Evolutionary conservation across 768 basidiomycete genomes (phyloP), one percentile per base, ranked within the genome.

Genomic region (Stropharia rugosoannulata): DNA sequence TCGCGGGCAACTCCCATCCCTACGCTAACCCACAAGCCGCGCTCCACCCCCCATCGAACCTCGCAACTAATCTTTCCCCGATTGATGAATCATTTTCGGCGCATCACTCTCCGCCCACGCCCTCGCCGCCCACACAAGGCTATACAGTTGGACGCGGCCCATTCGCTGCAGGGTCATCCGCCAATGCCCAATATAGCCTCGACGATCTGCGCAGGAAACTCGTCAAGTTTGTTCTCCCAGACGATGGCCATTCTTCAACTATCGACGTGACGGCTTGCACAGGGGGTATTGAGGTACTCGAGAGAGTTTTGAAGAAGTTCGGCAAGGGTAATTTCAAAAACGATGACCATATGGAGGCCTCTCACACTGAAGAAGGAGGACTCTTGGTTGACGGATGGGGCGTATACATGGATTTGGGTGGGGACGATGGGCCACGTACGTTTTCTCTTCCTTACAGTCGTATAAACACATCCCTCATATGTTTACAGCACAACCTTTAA

Each of bases 331-430:
- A 73, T 32, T 60, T 73, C 8, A 77, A 76, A 57, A 74, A 71
- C 50, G 77, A 80, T 49, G 73, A 70, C 29, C 74, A 74, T 46
- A 63, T 75, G 48, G 83, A 82, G 57, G 77, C 81, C 38, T 79
- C 82, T n/a, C 84, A 85, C 55, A 85, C 80, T 0, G 86, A 86
- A 35, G 88, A 91, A 29, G 88, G 87, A 0, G 87, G 86, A 0
- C 75, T 96, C 12, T 83, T 81, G 51, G 86, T 97, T 1, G 93
- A 95, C 61, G 93, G 94, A 1, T 97, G 93, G 93, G 90, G 85
- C 27, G 87, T 93, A 0, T 96, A 83, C 68, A 73, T 90, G 19
- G 89, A 90, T 50, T 71, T 77, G 66, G 81, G 77, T 66, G 73
- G 76, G 57, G 74, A 84, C 19, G 80, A 80, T 55, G 80, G 78